Conservation (phyloP, 257 asterid genomes). For the Solanum tarapatanum region DNA sequence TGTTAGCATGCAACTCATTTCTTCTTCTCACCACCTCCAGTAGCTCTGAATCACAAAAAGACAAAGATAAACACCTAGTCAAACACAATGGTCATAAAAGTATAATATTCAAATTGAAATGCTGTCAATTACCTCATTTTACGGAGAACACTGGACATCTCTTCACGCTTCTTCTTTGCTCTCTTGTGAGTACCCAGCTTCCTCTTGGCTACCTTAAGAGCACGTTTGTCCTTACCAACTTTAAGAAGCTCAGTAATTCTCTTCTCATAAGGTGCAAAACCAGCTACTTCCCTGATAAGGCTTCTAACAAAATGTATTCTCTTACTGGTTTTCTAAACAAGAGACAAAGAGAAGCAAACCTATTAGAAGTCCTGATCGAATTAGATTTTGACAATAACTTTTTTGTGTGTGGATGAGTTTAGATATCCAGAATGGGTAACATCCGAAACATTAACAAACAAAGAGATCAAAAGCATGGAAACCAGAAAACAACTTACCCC, state of each 20-base stretch:
- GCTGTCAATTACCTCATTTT: constrained; percentile 26
- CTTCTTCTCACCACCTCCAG: constrained; percentile 33
- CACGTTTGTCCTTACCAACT: neutral
- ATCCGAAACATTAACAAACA: neutral
- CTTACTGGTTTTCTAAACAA: constrained; percentile 35
- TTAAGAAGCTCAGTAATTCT: neutral
- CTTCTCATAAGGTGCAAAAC: constrained; percentile 37
- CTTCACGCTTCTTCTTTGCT: constrained; percentile 28
- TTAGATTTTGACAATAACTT: neutral
- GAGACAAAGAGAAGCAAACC: neutral
- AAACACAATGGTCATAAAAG: neutral
- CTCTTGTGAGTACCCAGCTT: neutral
- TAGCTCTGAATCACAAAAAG: constrained; percentile 10
- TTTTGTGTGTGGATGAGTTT: neutral
- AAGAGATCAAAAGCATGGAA: neutral
- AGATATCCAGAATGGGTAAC: neutral
- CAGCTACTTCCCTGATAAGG: constrained; percentile 43
- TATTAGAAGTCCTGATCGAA: neutral
- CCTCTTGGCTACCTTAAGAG: neutral
- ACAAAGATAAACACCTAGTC: neutral
- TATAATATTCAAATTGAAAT: neutral
- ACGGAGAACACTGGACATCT: constrained; percentile 41
- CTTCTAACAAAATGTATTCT: constrained; percentile 33
- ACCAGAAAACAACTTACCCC: constrained; percentile 18
- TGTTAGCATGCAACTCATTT: neutral